Conservation (phyloP, 179 eudicot genomes). For the Drosera spatulata region DNA sequence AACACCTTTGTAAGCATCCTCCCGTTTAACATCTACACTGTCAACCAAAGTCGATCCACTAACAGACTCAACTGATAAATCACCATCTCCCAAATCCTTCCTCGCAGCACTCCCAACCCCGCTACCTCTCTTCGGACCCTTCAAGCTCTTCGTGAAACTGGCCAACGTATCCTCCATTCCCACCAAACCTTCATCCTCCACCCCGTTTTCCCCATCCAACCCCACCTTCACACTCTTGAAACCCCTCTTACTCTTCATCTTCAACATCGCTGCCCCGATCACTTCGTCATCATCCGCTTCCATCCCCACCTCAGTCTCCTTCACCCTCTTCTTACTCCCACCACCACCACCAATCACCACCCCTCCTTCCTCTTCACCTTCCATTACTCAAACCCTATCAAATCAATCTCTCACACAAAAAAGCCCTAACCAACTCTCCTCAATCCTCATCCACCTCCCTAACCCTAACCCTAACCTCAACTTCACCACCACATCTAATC, state of each 20-base stretch:
- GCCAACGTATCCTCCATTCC: constrained; percentile 69
- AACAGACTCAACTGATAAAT: constrained; percentile 9
- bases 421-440: no score
- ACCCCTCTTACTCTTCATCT: constrained; percentile 43
- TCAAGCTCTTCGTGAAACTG: constrained; percentile 76
- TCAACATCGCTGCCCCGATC: constrained; percentile 50
- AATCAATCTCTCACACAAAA: no score
- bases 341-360: constrained; percentile 3
- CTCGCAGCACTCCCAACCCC: constrained; percentile 17
- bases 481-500: no score
- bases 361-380: constrained; percentile 34
- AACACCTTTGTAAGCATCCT: constrained; percentile 20
- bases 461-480: constrained; percentile 8
- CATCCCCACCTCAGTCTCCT: constrained; percentile 19
- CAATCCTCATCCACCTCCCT: neutral
- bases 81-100: constrained; percentile 12
- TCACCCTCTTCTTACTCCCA: constrained; percentile 47
- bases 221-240: constrained; percentile 45
- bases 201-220: constrained; percentile 24
- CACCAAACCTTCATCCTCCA: constrained; percentile 42
- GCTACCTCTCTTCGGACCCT: constrained; percentile 23
- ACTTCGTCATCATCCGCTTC: constrained; percentile 88
- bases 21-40: constrained; percentile 73
- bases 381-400: constrained; percentile 23
- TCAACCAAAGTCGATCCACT: constrained; percentile 71